phyloP scores from a whole-genome alignment of 2,329 filamentous ascomycete species.

The Onygenales sp. region DNA sequence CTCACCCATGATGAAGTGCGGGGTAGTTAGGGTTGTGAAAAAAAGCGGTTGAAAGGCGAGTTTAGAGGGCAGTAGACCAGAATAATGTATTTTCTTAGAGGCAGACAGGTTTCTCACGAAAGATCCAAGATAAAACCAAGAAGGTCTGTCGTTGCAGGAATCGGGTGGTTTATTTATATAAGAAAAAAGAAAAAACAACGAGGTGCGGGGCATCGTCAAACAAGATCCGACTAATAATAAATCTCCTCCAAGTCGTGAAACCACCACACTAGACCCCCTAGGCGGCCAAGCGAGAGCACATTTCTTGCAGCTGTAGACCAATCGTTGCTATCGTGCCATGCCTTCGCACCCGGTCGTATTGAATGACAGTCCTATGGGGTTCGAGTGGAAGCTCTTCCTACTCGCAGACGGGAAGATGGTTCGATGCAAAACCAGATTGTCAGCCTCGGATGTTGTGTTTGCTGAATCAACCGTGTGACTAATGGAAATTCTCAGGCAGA shows the following conservation, averaged over 20 bases:
- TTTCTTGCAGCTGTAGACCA: not conserved
- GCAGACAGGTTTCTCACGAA: too few species aligned
- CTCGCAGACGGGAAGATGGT: not conserved
- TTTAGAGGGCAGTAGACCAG: too few species aligned
- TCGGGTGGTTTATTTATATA: too few species aligned
- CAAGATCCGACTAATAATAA: not conserved
- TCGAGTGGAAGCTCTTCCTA: not conserved
- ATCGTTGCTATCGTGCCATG: not conserved
- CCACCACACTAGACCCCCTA: not conserved
- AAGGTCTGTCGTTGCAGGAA: too few species aligned
- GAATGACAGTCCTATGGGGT: not conserved
- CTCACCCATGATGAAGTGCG: slow-evolving; percentile 3
- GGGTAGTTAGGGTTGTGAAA: not conserved
- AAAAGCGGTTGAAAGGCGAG: not conserved
- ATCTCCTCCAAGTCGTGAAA: not conserved
- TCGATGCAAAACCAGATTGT: not conserved
- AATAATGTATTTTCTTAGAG: too few species aligned
- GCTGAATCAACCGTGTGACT: too few species aligned
- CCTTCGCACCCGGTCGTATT: not conserved
- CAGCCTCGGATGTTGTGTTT: not conserved
- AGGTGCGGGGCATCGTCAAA: not conserved
- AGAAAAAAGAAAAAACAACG: too few species aligned
- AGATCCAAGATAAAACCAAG: too few species aligned
- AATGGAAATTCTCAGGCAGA: not conserved
- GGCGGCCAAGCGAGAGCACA: not conserved